Conservation (phyloP, 805 yeast species). For the Suhomyces tanzawaensis region DNA sequence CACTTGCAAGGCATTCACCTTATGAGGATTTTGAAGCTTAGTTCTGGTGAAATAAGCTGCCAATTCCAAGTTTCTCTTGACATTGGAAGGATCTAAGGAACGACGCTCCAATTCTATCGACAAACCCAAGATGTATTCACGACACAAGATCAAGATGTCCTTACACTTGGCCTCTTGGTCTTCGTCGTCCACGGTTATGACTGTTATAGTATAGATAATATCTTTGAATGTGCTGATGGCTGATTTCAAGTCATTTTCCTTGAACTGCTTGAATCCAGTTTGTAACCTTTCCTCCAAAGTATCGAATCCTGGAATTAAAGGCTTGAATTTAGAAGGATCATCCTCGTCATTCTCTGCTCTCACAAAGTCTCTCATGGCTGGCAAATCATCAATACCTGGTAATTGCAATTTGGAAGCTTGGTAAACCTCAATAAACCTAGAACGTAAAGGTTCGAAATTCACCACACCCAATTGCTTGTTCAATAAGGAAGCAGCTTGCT, state of each 20-base stretch:
- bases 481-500: conserved; percentile 89
- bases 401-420: conserved; percentile 73
- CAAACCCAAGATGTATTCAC: conserved; percentile 88
- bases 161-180: conserved; percentile 76
- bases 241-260: conserved; percentile 75
- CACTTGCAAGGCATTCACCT: conserved; percentile 84
- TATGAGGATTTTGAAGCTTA: conserved; percentile 77
- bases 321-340: conserved; percentile 46
- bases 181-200: conserved; percentile 66
- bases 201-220: conserved; percentile 71
- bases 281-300: conserved; percentile 57
- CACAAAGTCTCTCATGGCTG: conserved; percentile 66
- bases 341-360: conserved; percentile 63
- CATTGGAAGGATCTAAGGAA: conserved; percentile 62
- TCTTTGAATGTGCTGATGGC: conserved; percentile 80
- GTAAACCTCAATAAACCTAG: conserved; percentile 80
- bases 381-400: conserved; percentile 71
- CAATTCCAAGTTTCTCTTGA: conserved; percentile 85
- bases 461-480: conserved; percentile 86
- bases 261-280: conserved; percentile 79
- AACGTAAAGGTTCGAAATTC: conserved; percentile 82
- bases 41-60: conserved; percentile 95
- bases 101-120: conserved; percentile 91
- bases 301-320: conserved; percentile 74
- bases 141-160: conserved; percentile 69